Base-by-base conservation (phyloP, 371 early-diverging fungal genomes). In the Syncephalastrum racemosum region DNA sequence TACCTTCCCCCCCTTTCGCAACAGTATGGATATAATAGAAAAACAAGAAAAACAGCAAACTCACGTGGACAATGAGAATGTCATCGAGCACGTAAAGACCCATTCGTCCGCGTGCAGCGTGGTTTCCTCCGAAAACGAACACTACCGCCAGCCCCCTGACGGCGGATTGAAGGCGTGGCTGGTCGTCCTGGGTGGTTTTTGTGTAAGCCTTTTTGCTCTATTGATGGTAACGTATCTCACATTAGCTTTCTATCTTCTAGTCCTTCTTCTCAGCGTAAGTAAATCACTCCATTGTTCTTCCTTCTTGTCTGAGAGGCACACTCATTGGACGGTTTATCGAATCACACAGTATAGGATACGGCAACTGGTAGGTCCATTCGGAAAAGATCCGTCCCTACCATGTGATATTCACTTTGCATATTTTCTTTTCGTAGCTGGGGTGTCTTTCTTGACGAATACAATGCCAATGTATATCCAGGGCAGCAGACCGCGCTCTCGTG, bases 401-500 rank as follows among this genome's bases (percentile, higher is more conserved):
- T 31, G 36, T 31, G 36, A 31, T 31, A 31, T 31, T 31, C 36
- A 31, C 36, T 31, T 31, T 10, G 10, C 10, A 8, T 18, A 20
- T 20, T 25, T 5, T 27, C 7, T 24, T 14, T 40, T 41, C 18
- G 3, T 23, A 22, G 25, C 4, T 63, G 68, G 66, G 77, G 73
- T n/a, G 53, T 68, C 25, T 77, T 59, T 50, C 52, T 77, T 8
- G 58, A 64, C 10, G 63, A 77, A 23, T 77, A 77, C 53, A 68
- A 77, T 47, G 36, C 55, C 22, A 12, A 68, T 42, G 59, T 77
- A 19, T 77, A 58, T 48, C 45, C 46, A 13, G 54, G 61, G 25
- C 71, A 71, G 50, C 64, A 73, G 71, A 66, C 66, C 10, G 59
- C 60, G 27, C 50, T 77, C 18, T 77, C 73, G 15, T 77, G 77